Conservation (phyloP, 2,329 filamentous ascomycete species). For the Diaporthe sp. region DNA sequence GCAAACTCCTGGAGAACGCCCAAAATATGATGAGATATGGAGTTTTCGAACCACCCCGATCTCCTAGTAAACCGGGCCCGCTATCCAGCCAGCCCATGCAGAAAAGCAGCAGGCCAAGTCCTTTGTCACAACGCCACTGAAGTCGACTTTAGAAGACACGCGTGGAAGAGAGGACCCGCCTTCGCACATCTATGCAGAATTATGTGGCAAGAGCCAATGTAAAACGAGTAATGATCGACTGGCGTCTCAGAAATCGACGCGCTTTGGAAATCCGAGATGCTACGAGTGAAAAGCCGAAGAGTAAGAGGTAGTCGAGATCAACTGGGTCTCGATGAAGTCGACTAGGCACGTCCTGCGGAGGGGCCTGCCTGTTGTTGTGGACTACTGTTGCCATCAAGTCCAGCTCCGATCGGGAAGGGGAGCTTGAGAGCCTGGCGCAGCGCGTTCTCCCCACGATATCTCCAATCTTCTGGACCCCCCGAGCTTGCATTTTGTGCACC, state of each 20-base stretch:
- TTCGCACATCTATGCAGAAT: conserved; percentile 39
- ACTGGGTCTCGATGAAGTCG: background rate
- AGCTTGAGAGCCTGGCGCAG: conserved; percentile 40
- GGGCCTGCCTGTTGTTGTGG: conserved; percentile 26
- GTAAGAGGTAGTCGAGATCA: conserved; percentile 8
- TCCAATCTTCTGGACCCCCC: conserved; percentile 34
- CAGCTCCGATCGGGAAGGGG: conserved; percentile 32
- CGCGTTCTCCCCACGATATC: conserved; percentile 38
- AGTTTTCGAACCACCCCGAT: conserved; percentile 14
- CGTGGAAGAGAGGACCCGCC: conserved; percentile 23
- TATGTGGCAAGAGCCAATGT: conserved; percentile 31
- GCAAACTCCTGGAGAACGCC: conserved; percentile 35
- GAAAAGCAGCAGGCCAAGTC: conserved; percentile 29
- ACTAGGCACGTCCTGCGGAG: conserved; percentile 37
- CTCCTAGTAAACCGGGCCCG: conserved; percentile 28
- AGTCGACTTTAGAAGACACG: conserved; percentile 36
- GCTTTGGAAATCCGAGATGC: conserved; percentile 12
- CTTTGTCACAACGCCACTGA: conserved; percentile 34
- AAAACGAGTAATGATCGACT: conserved; percentile 33
- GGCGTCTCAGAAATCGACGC: conserved; percentile 20
- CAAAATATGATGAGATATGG: conserved; percentile 32
- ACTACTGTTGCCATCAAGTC: conserved; percentile 36
- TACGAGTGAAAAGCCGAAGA: conserved; percentile 19
- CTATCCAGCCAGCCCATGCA: conserved; percentile 40
- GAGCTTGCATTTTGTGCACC: background rate